phyloP scores from a whole-genome alignment of 2,329 filamentous ascomycete genomes.

The Exophiala sp. region DNA sequence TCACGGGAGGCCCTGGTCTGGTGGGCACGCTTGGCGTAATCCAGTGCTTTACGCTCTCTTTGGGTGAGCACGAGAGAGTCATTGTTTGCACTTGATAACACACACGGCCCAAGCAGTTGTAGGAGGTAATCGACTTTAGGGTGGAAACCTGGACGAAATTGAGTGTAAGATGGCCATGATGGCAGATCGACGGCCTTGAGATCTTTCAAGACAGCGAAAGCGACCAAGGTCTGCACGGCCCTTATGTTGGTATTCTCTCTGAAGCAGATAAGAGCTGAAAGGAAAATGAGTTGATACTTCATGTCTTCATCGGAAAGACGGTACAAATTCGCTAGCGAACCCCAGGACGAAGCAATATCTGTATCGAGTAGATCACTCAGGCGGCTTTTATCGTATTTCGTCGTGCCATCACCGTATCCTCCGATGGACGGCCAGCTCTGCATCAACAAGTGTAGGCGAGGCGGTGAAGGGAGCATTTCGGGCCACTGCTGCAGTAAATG shows the following conservation, averaged over 20 bases:
- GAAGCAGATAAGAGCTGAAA: constrained; percentile 4
- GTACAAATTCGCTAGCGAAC: constrained; percentile 8
- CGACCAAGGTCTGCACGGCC: constrained; percentile 7
- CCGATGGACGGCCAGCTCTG: constrained; percentile 8
- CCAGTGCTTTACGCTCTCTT: constrained; percentile 2
- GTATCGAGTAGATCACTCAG: constrained; percentile 7
- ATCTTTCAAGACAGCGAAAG: constrained; percentile 5
- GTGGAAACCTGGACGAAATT: constrained; percentile 6
- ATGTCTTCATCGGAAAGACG: neutral
- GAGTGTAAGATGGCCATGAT: constrained; percentile 10
- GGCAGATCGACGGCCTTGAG: constrained; percentile 12
- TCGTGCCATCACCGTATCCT: constrained; percentile 17
- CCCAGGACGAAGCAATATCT: constrained; percentile 11
- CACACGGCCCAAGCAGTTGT: neutral
- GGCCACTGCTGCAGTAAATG: constrained; percentile 7
- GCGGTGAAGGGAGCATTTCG: constrained; percentile 2
- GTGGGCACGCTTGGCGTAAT: neutral
- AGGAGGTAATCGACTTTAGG: constrained; percentile 3
- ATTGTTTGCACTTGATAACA: neutral
- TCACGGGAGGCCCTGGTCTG: neutral
- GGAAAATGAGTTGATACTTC: constrained; percentile 8
- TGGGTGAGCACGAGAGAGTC: neutral
- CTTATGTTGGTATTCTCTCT: constrained; percentile 3
- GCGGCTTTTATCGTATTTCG: constrained; percentile 1
- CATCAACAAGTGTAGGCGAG: neutral